These are phyloP conservation scores for Eucalyptus fibrosa DNA, from an alignment of 345 rosid species.

Conservation along the genomic window DNA sequence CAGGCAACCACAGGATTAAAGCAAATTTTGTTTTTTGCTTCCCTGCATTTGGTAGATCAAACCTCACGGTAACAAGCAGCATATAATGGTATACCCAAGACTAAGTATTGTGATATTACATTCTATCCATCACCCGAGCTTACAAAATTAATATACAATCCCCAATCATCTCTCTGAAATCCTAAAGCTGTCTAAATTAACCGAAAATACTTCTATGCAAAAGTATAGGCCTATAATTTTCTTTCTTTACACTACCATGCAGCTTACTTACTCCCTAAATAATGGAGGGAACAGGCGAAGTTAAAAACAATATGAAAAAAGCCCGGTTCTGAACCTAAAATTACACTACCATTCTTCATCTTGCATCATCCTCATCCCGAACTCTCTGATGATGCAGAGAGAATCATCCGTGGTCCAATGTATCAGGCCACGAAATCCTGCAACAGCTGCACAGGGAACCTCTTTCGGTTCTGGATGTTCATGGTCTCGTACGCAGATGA, in stretches of 20 bases:
- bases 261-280: not conserved
- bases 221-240: constrained; percentile 39
- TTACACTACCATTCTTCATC: not conserved
- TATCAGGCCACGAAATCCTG: constrained; percentile 82
- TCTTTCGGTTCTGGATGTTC: constrained; percentile 73
- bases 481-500: constrained; percentile 62
- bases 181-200: constrained; percentile 43
- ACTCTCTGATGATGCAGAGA: not conserved
- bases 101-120: constrained; percentile 8
- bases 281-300: constrained; percentile 2
- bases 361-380: not conserved
- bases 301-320: not conserved
- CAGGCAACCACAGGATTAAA: not conserved
- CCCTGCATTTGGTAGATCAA: not conserved
- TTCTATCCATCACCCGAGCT: constrained; percentile 58
- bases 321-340: not conserved
- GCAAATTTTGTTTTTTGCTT: not conserved
- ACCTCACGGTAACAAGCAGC: not conserved
- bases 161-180: constrained; percentile 48
- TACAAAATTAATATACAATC: constrained; percentile 82
- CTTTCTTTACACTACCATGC: constrained; percentile 38
- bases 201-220: constrained; percentile 38
- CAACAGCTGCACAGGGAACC: constrained; percentile 77
- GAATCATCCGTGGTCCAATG: not conserved
- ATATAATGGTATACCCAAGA: not conserved